These are phyloP conservation scores for Parietichytrium sp. DNA, from an alignment of 108 stramenopile species.

Conservation along the genomic window DNA sequence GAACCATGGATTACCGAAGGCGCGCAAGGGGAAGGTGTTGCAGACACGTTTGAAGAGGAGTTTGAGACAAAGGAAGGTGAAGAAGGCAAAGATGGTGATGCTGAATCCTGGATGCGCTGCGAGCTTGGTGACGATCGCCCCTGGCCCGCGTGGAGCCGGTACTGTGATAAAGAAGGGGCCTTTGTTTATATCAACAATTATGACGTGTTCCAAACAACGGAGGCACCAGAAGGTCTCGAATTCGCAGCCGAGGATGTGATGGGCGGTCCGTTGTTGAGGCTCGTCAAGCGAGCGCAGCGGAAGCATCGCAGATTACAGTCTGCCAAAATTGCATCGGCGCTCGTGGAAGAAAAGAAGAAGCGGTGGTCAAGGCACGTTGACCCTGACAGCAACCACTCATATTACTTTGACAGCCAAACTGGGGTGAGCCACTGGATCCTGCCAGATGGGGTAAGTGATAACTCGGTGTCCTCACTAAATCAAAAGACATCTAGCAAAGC, in stretches of 20 bases:
- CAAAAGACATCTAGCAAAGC: too few relatives aligned
- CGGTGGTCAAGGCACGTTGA: too few relatives aligned
- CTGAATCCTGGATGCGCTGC: not conserved
- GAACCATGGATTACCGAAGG: not conserved
- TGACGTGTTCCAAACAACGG: not conserved
- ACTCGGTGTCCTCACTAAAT: too few relatives aligned
- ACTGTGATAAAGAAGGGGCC: not conserved
- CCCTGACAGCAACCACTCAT: not conserved
- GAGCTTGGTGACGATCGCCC: not conserved
- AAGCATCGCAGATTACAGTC: not conserved
- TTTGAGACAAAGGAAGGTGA: not conserved
- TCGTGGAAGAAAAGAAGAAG: not conserved
- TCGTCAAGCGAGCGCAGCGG: not conserved
- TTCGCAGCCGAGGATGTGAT: not conserved
- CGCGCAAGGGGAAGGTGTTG: not conserved
- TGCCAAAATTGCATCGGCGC: not conserved
- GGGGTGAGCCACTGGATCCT: too few relatives aligned
- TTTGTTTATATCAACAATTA: slow-evolving; percentile 21
- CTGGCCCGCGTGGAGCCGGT: slow-evolving; percentile 16
- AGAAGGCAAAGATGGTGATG: not conserved
- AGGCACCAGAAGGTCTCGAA: not conserved
- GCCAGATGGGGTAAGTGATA: too few relatives aligned
- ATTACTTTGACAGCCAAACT: not conserved
- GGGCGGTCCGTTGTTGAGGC: not conserved
- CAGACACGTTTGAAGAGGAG: not conserved